Percentiles rank a stretch among this genome's conserved stretches.
Evolutionary conservation across 192 early-diverging fungal species (phyloP).

Genomic region (Coemansia sp.): DNA sequence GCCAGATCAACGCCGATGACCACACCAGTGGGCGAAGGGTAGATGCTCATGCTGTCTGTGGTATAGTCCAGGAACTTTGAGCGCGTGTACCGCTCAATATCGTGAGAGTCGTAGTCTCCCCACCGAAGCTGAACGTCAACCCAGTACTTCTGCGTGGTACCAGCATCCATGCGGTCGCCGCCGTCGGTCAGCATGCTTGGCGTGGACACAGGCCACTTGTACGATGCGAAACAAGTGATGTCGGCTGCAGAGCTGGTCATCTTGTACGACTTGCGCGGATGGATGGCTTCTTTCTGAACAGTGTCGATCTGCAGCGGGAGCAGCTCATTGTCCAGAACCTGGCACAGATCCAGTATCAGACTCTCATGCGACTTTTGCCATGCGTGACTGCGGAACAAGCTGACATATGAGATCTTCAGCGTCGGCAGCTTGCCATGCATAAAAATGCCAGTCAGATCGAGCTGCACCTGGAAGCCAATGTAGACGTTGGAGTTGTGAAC

Average conservation of each 20-base stretch:
- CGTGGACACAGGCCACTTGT: constrained; percentile 98
- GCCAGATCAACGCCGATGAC: constrained; percentile 98
- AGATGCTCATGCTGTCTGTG: constrained; percentile 98
- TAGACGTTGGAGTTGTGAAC: constrained; percentile 87
- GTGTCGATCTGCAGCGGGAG: constrained; percentile 97
- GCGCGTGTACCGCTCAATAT: constrained; percentile 97
- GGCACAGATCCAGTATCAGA: constrained; percentile 76
- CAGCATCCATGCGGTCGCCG: constrained; percentile 94
- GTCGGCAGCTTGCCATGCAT: constrained; percentile 99
- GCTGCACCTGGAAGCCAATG: constrained; percentile 99
- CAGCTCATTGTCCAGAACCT: constrained; percentile 96
- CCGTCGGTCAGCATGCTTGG: constrained; percentile 91
- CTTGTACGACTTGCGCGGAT: constrained; percentile 99
- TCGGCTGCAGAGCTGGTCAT: constrained; percentile 94
- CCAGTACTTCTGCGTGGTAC: constrained; percentile 97
- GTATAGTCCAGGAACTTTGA: constrained; percentile 99
- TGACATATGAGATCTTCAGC: constrained; percentile 97
- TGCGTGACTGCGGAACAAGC: constrained; percentile 97
- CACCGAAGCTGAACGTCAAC: constrained; percentile 97
- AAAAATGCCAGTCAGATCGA: constrained; percentile 99
- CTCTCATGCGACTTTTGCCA: constrained; percentile 98
- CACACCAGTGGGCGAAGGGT: constrained; percentile 96
- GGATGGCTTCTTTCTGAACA: constrained; percentile 98
- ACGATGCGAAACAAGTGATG: constrained; percentile 92
- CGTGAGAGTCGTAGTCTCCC: constrained; percentile 99